Evolutionary conservation across 192 early-diverging fungal genomes (phyloP).

Genomic region (Backusella luteola): DNA sequence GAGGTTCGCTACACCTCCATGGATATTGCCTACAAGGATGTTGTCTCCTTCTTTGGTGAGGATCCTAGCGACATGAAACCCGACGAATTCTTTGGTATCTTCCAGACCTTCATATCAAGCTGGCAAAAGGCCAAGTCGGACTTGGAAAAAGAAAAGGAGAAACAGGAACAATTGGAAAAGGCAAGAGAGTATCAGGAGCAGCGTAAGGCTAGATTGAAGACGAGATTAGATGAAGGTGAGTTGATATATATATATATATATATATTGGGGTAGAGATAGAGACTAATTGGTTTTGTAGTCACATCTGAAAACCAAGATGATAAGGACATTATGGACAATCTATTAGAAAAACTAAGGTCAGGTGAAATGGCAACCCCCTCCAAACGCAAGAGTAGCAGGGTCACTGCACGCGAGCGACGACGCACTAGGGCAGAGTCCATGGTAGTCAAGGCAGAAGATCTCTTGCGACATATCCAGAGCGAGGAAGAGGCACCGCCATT

Average conservation of each 20-base stretch:
- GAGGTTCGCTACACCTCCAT: constrained; percentile 62
- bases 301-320: constrained; percentile 50
- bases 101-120: constrained; percentile 75
- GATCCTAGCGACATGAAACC: constrained; percentile 69
- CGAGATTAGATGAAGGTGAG: not conserved
- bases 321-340: constrained; percentile 77
- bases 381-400: constrained; percentile 22
- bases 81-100: constrained; percentile 87
- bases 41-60: constrained; percentile 75
- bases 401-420: constrained; percentile 26
- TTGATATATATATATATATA: not conserved
- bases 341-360: constrained; percentile 69
- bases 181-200: constrained; percentile 27
- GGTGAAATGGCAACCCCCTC: constrained; percentile 56
- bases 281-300: not conserved
- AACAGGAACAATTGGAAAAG: constrained; percentile 42
- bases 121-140: constrained; percentile 62
- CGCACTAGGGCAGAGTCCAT: constrained; percentile 33
- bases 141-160: constrained; percentile 32
- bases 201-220: constrained; percentile 21
- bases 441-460: constrained; percentile 39
- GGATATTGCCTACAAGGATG: constrained; percentile 70
- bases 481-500: constrained; percentile 35
- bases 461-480: constrained; percentile 41
- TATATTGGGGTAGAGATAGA: no score